Percentiles rank a stretch among this genome's conserved stretches.
These are phyloP conservation scores for Aureobasidium sp. DNA, from an alignment of 2,329 filamentous ascomycete species.

Conservation along the genomic window DNA sequence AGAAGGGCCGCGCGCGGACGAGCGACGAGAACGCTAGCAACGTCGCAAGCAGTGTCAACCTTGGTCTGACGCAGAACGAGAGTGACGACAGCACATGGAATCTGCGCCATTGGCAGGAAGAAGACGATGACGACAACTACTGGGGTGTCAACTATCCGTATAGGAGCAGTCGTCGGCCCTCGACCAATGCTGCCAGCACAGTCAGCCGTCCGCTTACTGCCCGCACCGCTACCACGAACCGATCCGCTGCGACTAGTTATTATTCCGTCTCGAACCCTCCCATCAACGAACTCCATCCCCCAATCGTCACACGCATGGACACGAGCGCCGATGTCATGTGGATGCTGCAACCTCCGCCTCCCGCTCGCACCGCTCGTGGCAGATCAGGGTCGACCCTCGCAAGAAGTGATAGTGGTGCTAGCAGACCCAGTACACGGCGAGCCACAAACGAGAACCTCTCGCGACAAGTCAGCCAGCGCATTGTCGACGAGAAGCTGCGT, in stretches of 20 bases:
- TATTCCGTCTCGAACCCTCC: slow-evolving; percentile 36
- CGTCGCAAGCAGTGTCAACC: slow-evolving; percentile 10
- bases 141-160: slow-evolving; percentile 51
- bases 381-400: slow-evolving; percentile 41
- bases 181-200: background rate
- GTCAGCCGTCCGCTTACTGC: slow-evolving; percentile 14
- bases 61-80: slow-evolving; percentile 25
- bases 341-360: slow-evolving; percentile 92
- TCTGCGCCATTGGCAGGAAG: slow-evolving; percentile 68
- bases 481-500: slow-evolving; percentile 27
- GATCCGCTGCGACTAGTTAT: slow-evolving; percentile 16
- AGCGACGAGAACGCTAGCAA: slow-evolving; percentile 13
- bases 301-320: slow-evolving; percentile 31
- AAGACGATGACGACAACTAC: slow-evolving; percentile 80
- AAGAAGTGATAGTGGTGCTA: slow-evolving; percentile 41
- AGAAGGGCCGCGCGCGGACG: slow-evolving; percentile 28
- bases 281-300: slow-evolving; percentile 61
- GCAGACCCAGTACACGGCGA: slow-evolving; percentile 31
- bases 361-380: slow-evolving; percentile 67
- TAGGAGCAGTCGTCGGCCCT: background rate
- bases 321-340: slow-evolving; percentile 59
- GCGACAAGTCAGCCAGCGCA: slow-evolving; percentile 31
- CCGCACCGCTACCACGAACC: slow-evolving; percentile 24
- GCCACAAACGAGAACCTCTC: slow-evolving; percentile 18
- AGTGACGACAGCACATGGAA: slow-evolving; percentile 56